Evolutionary conservation across 1,284 basidiomycete genomes (phyloP), one percentile per base, ranked within the genome.

Genomic region (Vanrija sp.): DNA sequence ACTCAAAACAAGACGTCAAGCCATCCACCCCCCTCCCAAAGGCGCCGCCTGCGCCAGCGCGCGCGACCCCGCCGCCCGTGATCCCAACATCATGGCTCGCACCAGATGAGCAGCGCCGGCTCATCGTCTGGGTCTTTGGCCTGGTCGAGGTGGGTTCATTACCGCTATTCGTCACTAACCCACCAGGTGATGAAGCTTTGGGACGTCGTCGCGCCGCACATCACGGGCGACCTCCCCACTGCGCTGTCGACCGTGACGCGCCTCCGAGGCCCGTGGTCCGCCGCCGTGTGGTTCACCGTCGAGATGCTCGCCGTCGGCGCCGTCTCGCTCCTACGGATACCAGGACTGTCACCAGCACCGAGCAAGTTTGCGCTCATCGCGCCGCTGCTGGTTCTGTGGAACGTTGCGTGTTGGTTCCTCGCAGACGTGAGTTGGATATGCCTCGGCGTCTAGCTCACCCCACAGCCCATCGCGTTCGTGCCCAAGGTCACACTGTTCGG

Each of bases 131-230:
- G 36, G 52, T 69, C 8, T 59, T 73, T 8, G 73, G 72, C 3
- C 58, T 72, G 12, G 42, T 75, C 14, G 69, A 75, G 57, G 70
- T 69, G 41, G 53, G 68, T 47, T n/a, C 4, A 4, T 19, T 2
- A 18, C 35, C 3, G 12, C 15, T 44, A n/a, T n/a, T n/a, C n/a
- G n/a, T 43, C 19, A 43, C 55, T 53, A 42, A 49, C 42, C 16
- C 38, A 3, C 7, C 47, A 73, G 67, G 59, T 64, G 2, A 69
- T 65, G 51, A 75, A 75, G 59, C 42, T 75, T 12, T 74, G 71
- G 68, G 74, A 76, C 51, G 65, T 68, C 2, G 47, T 75, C 19
- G 61, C 65, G 9, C 67, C 71, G 4, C 62, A 67, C 43, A 48
- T 71, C 51, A 47, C 60, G 14, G 45, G 56, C 20, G 59, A 65